Evolutionary conservation across 352 stramenopile genomes (phyloP).

Genomic region (Pythium aphanidermatum): DNA sequence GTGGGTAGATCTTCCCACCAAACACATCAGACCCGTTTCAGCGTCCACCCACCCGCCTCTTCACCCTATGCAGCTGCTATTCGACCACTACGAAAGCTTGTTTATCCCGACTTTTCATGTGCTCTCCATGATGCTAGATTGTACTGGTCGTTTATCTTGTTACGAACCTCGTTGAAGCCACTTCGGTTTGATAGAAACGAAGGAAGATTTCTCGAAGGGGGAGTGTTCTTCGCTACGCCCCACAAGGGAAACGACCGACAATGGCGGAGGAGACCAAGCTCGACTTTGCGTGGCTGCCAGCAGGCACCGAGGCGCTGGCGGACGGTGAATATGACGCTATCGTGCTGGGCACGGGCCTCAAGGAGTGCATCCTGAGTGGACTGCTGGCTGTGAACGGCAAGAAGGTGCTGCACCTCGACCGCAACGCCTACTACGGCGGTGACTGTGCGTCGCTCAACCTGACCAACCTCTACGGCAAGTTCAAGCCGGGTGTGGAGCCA

Average conservation of each 20-base stretch:
- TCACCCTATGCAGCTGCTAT: too few species aligned
- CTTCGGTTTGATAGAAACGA: background rate
- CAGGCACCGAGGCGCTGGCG: constrained; percentile 92
- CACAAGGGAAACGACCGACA: background rate
- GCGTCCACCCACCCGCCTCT: background rate
- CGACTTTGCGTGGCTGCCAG: constrained; percentile 93
- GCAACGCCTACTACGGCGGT: constrained; percentile 97
- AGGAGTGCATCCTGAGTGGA: constrained; percentile 98
- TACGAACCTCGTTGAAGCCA: constrained; percentile 20
- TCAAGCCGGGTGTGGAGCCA: constrained; percentile 67
- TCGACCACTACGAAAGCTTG: constrained; percentile 5
- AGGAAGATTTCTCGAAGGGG: constrained; percentile 16
- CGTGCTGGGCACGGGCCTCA: constrained; percentile 98
- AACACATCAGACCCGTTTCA: background rate
- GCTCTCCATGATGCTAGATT: background rate
- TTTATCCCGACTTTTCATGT: background rate
- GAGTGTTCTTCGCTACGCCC: background rate
- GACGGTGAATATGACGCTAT: constrained; percentile 99
- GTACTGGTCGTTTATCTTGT: constrained; percentile 16
- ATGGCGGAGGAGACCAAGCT: constrained; percentile 68
- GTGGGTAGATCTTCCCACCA: background rate
- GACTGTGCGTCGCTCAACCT: constrained; percentile 98
- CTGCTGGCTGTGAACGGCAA: constrained; percentile 93
- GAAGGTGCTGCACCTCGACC: constrained; percentile 97
- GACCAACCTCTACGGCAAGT: constrained; percentile 97